A percentile compares a stretch with the other conserved stretches of the same genome.
Evolutionary conservation across 139 green algal genomes (phyloP).

Genomic region (Diplosphaera chodatii): DNA sequence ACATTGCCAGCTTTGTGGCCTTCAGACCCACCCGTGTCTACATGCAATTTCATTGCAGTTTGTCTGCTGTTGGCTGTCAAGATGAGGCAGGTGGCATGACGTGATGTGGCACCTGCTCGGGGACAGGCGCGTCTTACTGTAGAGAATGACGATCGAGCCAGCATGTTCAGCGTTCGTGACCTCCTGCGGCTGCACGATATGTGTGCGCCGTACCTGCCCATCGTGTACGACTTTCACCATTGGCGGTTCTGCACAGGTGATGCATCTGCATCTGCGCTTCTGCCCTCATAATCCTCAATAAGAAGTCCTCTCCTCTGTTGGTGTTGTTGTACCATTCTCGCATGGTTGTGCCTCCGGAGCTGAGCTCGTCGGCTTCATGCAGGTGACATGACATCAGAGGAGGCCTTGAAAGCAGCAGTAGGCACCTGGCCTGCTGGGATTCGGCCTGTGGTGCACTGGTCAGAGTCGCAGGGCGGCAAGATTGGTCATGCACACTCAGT

Average conservation of each 20-base stretch:
- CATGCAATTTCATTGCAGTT: too few relatives aligned
- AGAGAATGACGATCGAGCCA: conserved; percentile 61
- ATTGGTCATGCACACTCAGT: conserved; percentile 48
- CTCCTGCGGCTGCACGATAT: conserved; percentile 34
- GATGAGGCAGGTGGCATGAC: too few relatives aligned
- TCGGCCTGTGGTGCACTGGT: conserved; percentile 59
- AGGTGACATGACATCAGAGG: conserved; percentile 35
- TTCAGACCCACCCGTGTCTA: too few relatives aligned
- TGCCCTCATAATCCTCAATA: too few relatives aligned
- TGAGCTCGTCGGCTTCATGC: too few relatives aligned
- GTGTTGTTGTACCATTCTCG: too few relatives aligned
- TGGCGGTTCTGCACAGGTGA: conserved; percentile 39
- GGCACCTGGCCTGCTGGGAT: conserved; percentile 52
- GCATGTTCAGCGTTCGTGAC: conserved; percentile 41
- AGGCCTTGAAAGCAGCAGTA: conserved; percentile 42
- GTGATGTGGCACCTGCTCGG: too few relatives aligned
- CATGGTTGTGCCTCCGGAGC: too few relatives aligned
- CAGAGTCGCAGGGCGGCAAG: conserved; percentile 48
- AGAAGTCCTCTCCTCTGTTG: too few relatives aligned
- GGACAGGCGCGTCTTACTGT: conserved; percentile 51
- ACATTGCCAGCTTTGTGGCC: too few relatives aligned
- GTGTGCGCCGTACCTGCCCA: conserved; percentile 24
- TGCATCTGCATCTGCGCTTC: too few relatives aligned
- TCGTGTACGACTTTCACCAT: conserved; percentile 76
- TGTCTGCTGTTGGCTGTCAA: too few relatives aligned